Conservation (phyloP, 306 rosid species). For the Cajanus cajan region DNA sequence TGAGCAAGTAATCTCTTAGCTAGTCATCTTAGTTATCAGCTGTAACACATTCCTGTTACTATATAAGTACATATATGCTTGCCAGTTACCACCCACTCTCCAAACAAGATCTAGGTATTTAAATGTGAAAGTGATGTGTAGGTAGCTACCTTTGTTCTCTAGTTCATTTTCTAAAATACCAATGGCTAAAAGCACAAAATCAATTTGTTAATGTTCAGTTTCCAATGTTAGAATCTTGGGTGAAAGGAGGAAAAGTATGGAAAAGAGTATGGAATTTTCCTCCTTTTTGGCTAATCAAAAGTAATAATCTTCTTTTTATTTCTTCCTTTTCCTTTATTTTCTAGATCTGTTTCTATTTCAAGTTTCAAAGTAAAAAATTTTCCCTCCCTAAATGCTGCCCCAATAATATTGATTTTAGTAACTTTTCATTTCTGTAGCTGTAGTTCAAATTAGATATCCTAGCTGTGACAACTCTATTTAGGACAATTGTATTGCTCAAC, state of each 20-base stretch:
- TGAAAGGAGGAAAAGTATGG: slow-evolving; percentile 14
- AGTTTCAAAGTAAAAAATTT: slow-evolving; percentile 18
- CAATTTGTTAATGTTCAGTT: not conserved
- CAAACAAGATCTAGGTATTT: slow-evolving; percentile 18
- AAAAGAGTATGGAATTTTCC: slow-evolving; percentile 1
- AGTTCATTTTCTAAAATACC: not conserved
- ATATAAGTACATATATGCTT: not conserved
- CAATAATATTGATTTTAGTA: too few species aligned
- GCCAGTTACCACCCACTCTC: slow-evolving; percentile 27
- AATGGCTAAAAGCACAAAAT: not conserved
- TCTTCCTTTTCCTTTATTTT: not conserved
- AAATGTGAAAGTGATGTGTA: slow-evolving; percentile 1
- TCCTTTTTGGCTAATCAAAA: slow-evolving; percentile 29
- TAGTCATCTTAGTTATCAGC: slow-evolving; percentile 7
- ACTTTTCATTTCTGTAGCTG: not conserved
- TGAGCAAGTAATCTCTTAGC: slow-evolving; percentile 26
- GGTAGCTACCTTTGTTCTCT: not conserved
- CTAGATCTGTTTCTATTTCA: slow-evolving; percentile 4
- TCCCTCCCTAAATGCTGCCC: not conserved
- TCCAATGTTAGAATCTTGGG: slow-evolving; percentile 7
- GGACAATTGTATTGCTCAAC: not conserved
- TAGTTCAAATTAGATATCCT: not conserved
- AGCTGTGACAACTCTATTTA: not conserved
- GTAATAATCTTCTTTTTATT: slow-evolving; percentile 3
- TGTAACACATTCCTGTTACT: not conserved